A percentile compares a stretch with the other conserved stretches of the same genome.
Conservation (phyloP, 306 rosid genomes). For the Vachellia pachyceras region DNA sequence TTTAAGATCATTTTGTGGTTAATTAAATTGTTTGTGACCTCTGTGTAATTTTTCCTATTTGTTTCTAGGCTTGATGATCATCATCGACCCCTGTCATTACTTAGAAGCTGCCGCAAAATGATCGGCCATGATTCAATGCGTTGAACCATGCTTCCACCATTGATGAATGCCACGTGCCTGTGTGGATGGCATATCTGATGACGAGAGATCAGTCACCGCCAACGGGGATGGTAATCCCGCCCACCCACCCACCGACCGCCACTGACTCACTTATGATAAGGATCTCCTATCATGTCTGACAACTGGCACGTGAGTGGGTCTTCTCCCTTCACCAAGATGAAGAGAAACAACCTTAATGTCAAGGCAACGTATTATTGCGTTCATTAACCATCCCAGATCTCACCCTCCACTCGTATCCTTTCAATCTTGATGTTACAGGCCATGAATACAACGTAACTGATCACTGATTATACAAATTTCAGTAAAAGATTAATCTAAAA, state of each 20-base stretch:
- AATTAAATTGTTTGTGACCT: too few species aligned
- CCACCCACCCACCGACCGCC: background rate
- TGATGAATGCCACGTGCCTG: slow-evolving; percentile 20
- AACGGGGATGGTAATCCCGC: slow-evolving; percentile 35
- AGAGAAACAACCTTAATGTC: slow-evolving; percentile 2
- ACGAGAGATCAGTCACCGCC: slow-evolving; percentile 54
- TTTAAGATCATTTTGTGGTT: too few species aligned
- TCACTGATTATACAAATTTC: too few species aligned
- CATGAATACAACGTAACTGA: background rate
- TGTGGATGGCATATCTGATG: slow-evolving; percentile 24
- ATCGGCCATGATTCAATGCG: background rate
- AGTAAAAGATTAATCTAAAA: too few species aligned
- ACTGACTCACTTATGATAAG: slow-evolving; percentile 44
- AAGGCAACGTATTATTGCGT: slow-evolving; percentile 20
- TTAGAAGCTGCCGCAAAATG: background rate
- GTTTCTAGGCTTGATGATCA: background rate
- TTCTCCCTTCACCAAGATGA: background rate
- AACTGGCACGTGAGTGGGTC: slow-evolving; percentile 76
- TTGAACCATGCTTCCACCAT: background rate
- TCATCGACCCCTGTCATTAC: background rate
- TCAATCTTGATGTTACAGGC: too few species aligned
- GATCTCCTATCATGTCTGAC: slow-evolving; percentile 78
- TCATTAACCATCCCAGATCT: background rate
- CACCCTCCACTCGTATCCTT: background rate
- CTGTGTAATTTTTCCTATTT: too few species aligned